A percentile compares a stretch with the other conserved stretches of the same genome.
Evolutionary conservation across 306 rosid species (phyloP).

Genomic region (Quercus ilex): DNA sequence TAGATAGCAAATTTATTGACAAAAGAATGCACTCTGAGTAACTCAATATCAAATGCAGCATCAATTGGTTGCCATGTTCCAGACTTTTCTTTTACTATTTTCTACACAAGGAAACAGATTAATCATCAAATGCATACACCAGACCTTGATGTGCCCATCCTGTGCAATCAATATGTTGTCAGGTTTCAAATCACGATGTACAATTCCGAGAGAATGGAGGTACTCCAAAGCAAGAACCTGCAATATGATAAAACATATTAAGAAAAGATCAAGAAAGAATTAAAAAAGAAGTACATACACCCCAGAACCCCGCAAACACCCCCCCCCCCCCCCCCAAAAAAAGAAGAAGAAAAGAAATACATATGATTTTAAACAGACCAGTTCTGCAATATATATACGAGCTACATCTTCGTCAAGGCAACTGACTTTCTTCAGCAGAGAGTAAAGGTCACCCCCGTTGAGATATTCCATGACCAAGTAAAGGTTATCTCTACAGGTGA

Average conservation of each 20-base stretch:
- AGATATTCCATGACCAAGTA: slow-evolving; percentile 12
- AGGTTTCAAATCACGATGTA: slow-evolving; percentile 9
- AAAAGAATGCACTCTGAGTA: neutral
- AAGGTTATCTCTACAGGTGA: slow-evolving; percentile 3
- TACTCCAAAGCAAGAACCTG: slow-evolving; percentile 13
- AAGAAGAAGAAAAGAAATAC: neutral
- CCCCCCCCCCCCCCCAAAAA: too few species aligned
- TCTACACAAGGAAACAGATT: neutral
- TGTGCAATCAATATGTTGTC: slow-evolving; percentile 8
- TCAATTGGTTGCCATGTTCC: neutral
- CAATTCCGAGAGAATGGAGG: slow-evolving; percentile 9
- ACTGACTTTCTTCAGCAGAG: neutral
- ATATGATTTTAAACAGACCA: neutral
- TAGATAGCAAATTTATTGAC: neutral
- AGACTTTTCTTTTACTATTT: neutral
- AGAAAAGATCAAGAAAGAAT: neutral
- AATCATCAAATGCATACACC: neutral
- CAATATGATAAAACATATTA: neutral
- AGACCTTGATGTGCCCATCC: slow-evolving; percentile 10
- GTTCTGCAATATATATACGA: slow-evolving; percentile 1
- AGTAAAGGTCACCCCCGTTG: slow-evolving; percentile 5
- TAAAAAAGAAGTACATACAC: neutral
- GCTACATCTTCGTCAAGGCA: slow-evolving; percentile 2
- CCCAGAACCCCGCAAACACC: neutral
- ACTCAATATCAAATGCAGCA: neutral